Base-by-base conservation (phyloP, 2,329 filamentous ascomycete genomes). In the Cytospora schulzeri region DNA sequence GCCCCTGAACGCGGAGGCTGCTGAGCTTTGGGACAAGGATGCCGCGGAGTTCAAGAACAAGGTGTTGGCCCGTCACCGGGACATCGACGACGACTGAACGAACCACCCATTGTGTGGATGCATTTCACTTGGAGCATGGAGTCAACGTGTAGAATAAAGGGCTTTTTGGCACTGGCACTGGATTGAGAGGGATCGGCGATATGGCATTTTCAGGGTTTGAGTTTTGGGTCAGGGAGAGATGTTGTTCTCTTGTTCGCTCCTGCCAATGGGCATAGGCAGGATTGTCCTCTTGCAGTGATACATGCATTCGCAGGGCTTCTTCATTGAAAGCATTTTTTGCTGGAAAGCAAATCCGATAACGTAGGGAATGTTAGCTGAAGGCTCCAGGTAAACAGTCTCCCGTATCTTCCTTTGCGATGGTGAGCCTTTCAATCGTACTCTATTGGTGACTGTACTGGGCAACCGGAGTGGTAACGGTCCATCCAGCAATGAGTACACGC, bases 1-100 rank as follows among this genome's bases (percentile, higher is more conserved):
- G 69, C 95, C 95, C 2, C 82, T 99, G 68, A 99, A 99, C 72
- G 96, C 93, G 66, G 93, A 99, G 78, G 95, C 95, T 33, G 95
- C 96, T 19, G 91, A 97, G 76, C 84, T 99, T 51, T 99, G 95
- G 93, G 94, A 97, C 76, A 92, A 89, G 71, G 88, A 98, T 75
- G 83, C 88, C 45, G 88, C 86, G 54, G 92, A 96, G 76, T 98
- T 95, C 84, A 92, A 97, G 85, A 87, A 86, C 69, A 89, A 89
- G 79, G 87, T 90, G 38, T 71, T 85, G 68, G 85, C 79, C 57
- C 83, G 87, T 66, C 87, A 90, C 77, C 80, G 81, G 55, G 87
- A 89, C 69, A 76, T 89, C 31, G 87, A 89, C 67, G 87, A 89
- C 68, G 87, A 89, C 71, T 88, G 73, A 69, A 51, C n/a, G n/a